Evolutionary conservation across 108 stramenopile species (phyloP).

Genomic region (Bacterosira constricta): DNA sequence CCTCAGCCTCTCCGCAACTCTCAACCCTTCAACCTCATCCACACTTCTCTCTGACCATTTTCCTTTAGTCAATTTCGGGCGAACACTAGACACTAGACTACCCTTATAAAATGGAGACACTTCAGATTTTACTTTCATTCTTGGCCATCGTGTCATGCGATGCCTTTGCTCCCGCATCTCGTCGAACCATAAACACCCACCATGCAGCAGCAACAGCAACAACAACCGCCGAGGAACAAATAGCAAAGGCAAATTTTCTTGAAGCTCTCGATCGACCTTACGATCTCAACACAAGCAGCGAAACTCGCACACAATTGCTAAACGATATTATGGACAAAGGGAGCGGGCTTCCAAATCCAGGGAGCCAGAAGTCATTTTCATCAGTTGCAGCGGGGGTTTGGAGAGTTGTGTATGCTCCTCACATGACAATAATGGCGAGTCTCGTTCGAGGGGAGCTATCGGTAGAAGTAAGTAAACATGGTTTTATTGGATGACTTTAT

Average conservation of each 20-base stretch:
- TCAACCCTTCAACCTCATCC: too few species aligned
- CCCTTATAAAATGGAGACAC: neutral
- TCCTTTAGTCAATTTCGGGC: neutral
- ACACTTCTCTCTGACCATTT: neutral
- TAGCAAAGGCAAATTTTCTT: slow-evolving; percentile 25
- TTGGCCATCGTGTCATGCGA: neutral
- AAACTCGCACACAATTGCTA: slow-evolving; percentile 42
- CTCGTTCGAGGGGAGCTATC: slow-evolving; percentile 25
- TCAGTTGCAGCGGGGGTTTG: slow-evolving; percentile 65
- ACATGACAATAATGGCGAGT: slow-evolving; percentile 62
- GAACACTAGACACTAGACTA: neutral
- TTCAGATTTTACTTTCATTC: neutral
- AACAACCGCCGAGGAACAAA: neutral
- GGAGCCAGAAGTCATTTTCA: slow-evolving; percentile 48
- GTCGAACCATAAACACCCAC: neutral
- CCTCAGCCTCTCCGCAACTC: too few species aligned
- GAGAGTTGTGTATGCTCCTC: slow-evolving; percentile 72
- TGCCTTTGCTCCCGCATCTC: neutral
- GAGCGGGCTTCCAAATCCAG: slow-evolving; percentile 39
- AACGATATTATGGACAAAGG: slow-evolving; percentile 36
- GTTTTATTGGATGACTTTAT: neutral
- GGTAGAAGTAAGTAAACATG: slow-evolving; percentile 2
- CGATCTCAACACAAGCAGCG: slow-evolving; percentile 43
- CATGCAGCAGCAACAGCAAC: neutral
- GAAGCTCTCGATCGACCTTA: slow-evolving; percentile 43